Evolutionary conservation across 169 alveolate species (phyloP).

Genomic region (Babesia gibsoni): DNA sequence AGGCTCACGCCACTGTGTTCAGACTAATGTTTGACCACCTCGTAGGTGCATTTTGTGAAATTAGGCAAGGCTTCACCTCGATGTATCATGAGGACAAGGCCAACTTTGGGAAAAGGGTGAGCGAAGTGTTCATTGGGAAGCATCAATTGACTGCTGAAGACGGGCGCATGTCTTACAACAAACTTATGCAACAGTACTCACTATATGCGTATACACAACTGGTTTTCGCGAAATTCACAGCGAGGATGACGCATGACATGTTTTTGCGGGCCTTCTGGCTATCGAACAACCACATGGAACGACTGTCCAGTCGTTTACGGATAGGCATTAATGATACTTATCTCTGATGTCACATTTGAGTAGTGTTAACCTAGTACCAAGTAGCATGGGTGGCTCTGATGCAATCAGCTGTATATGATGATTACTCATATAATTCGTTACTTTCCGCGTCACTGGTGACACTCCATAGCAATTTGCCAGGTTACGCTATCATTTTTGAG

Average conservation of each 20-base stretch:
- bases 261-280: constrained; percentile 18
- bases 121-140: not conserved
- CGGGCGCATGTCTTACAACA: not conserved
- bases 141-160: not conserved
- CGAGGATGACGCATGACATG: not conserved
- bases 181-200: not conserved
- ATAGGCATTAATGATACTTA: not conserved
- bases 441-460: no score
- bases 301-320: not conserved
- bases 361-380: no score
- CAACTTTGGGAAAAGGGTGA: not conserved
- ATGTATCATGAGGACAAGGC: not conserved
- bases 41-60: not conserved
- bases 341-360: no score
- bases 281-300: constrained; percentile 2
- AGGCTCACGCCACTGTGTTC: constrained; percentile 26
- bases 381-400: no score
- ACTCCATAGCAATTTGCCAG: no score
- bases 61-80: not conserved
- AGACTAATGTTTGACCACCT: constrained; percentile 26
- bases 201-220: not conserved
- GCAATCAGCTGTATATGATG: no score
- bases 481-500: no score
- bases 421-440: no score
- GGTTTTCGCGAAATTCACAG: not conserved